Evolutionary conservation across 768 basidiomycete genomes (phyloP).

Genomic region (Mycena latifolia): DNA sequence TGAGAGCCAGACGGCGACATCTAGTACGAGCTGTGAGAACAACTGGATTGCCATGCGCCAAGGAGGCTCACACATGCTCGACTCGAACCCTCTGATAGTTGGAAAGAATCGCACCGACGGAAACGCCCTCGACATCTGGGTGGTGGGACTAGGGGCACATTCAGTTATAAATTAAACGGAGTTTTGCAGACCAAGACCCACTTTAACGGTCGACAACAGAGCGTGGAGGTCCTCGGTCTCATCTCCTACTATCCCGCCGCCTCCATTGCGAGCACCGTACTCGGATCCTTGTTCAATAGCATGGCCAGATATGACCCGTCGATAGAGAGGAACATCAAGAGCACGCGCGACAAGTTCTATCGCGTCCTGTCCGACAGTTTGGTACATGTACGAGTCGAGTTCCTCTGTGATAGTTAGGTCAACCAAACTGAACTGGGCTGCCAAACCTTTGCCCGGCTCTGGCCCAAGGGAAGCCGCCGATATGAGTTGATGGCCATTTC

Average conservation of each 20-base stretch:
- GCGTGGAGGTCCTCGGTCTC: slow-evolving; percentile 95
- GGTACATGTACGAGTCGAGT: slow-evolving; percentile 98
- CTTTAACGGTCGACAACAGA: slow-evolving; percentile 83
- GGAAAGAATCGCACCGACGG: slow-evolving; percentile 96
- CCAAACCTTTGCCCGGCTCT: slow-evolving; percentile 84
- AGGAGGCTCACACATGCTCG: slow-evolving; percentile 87
- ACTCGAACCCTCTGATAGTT: slow-evolving; percentile 97
- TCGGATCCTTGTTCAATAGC: slow-evolving; percentile 87
- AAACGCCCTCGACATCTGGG: slow-evolving; percentile 88
- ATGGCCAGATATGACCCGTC: slow-evolving; percentile 82
- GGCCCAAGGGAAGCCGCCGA: slow-evolving; percentile 93
- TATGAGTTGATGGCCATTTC: slow-evolving; percentile 88
- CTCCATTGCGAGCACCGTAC: slow-evolving; percentile 78
- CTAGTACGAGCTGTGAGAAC: slow-evolving; percentile 51
- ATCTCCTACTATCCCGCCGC: slow-evolving; percentile 76
- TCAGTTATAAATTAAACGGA: slow-evolving; percentile 6
- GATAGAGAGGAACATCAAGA: slow-evolving; percentile 88
- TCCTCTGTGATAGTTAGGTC: slow-evolving; percentile 75
- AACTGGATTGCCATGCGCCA: background rate
- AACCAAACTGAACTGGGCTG: slow-evolving; percentile 34
- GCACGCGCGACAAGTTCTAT: slow-evolving; percentile 89
- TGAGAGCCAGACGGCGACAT: slow-evolving; percentile 84
- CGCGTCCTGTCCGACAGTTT: slow-evolving; percentile 98
- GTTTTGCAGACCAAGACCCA: slow-evolving; percentile 45
- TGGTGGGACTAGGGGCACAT: slow-evolving; percentile 66